Evolutionary conservation across 2,329 filamentous ascomycete genomes (phyloP).

Genomic region (Neopestalotiopsis sp.): DNA sequence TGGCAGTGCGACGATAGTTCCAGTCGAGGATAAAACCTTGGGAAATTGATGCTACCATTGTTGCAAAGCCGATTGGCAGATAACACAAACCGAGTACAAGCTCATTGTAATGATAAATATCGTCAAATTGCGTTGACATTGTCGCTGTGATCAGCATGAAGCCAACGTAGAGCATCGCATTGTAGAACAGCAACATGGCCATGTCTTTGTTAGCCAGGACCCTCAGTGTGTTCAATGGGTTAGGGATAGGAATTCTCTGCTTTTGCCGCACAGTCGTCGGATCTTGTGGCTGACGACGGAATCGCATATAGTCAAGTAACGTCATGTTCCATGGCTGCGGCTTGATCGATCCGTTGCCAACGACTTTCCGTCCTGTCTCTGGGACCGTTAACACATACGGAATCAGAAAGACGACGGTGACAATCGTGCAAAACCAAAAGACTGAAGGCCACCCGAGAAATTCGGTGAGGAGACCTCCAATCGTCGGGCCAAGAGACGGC

Average conservation of each 20-base stretch:
- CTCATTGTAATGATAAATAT: conserved; percentile 56
- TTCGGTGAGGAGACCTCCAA: conserved; percentile 68
- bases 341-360: conserved; percentile 66
- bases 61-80: conserved; percentile 58
- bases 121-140: conserved; percentile 54
- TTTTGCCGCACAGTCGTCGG: conserved; percentile 38
- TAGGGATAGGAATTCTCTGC: conserved; percentile 56
- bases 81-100: conserved; percentile 60
- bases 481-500: conserved; percentile 60
- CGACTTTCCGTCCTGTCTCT: conserved; percentile 63
- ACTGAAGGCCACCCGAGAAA: conserved; percentile 71
- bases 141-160: conserved; percentile 61
- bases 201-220: conserved; percentile 64
- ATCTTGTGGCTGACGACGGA: conserved; percentile 39
- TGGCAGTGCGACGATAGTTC: conserved; percentile 74
- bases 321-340: conserved; percentile 64
- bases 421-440: conserved; percentile 72
- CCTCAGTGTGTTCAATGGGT: conserved; percentile 59
- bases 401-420: conserved; percentile 54
- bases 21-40: conserved; percentile 65
- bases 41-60: conserved; percentile 51
- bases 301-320: conserved; percentile 52
- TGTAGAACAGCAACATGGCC: conserved; percentile 56
- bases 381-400: conserved; percentile 62
- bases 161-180: conserved; percentile 58